Conservation (phyloP, 2,329 filamentous ascomycete genomes). For the Volutella citrinella region DNA sequence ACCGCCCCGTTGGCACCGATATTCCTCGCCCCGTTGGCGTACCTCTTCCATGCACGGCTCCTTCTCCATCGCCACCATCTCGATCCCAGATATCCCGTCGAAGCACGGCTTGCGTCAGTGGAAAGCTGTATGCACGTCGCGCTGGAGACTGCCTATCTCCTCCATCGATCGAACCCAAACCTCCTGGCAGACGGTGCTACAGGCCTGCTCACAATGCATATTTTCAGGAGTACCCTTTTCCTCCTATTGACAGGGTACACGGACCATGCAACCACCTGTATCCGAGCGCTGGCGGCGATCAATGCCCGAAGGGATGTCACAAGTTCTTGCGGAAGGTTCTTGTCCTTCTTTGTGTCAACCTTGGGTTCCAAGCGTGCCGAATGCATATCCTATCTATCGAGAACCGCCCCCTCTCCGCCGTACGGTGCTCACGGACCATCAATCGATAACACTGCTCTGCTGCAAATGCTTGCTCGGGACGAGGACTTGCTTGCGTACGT, state of each 20-base stretch:
- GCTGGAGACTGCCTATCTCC: constrained; percentile 73
- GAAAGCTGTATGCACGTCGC: constrained; percentile 73
- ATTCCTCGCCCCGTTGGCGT: constrained; percentile 70
- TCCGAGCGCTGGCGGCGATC: constrained; percentile 69
- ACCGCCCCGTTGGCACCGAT: constrained; percentile 68
- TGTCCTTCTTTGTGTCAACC: constrained; percentile 74
- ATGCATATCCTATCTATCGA: constrained; percentile 37
- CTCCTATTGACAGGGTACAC: constrained; percentile 73
- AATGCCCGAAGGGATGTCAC: constrained; percentile 71
- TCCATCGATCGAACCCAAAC: constrained; percentile 62
- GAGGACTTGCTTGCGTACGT: constrained; percentile 88
- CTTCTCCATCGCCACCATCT: constrained; percentile 88
- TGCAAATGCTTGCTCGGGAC: constrained; percentile 50
- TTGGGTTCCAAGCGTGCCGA: constrained; percentile 57
- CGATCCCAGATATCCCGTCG: constrained; percentile 63
- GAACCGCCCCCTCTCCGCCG: constrained; percentile 29
- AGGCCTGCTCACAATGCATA: constrained; percentile 73
- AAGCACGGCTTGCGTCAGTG: constrained; percentile 68
- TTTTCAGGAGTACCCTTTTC: constrained; percentile 84
- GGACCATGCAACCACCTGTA: constrained; percentile 68
- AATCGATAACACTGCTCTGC: constrained; percentile 29
- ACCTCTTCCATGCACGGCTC: constrained; percentile 80
- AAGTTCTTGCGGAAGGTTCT: constrained; percentile 73
- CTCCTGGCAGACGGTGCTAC: constrained; percentile 64
- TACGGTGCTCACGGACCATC: constrained; percentile 29